Evolutionary conservation across 495 filamentous ascomycete species (phyloP).

Genomic region (Podospora conica): DNA sequence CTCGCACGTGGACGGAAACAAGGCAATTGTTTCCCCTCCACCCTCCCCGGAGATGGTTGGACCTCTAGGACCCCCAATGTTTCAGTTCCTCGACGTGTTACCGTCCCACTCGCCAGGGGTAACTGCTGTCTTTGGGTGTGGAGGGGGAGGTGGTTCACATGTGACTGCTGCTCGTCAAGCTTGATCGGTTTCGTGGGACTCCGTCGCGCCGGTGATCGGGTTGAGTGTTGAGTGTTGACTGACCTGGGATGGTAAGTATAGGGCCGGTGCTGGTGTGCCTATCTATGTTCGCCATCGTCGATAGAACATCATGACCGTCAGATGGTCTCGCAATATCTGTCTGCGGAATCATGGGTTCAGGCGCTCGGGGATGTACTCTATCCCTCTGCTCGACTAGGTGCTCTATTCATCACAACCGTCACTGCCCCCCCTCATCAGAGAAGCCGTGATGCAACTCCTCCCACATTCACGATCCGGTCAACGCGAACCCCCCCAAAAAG

Average conservation of each 20-base stretch:
- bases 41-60: neutral
- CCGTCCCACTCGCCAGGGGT: conserved; percentile 12
- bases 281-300: neutral
- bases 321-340: neutral
- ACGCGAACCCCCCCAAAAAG: neutral
- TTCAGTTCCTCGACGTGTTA: conserved; percentile 5
- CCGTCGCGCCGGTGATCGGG: neutral
- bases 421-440: neutral
- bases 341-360: too few relatives aligned
- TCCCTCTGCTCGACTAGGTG: neutral
- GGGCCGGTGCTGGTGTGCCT: neutral
- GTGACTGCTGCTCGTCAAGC: neutral
- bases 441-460: neutral
- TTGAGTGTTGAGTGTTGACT: neutral
- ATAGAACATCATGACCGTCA: neutral
- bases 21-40: neutral
- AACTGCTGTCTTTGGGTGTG: neutral
- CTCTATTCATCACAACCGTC: neutral
- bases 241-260: neutral
- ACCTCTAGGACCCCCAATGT: conserved; percentile 4
- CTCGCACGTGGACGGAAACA: conserved; percentile 1
- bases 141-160: neutral
- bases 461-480: neutral
- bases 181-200: conserved; percentile 6
- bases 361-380: neutral